Evolutionary conservation across 805 yeast species (phyloP).

Genomic region (Metschnikowia peoriensis): DNA sequence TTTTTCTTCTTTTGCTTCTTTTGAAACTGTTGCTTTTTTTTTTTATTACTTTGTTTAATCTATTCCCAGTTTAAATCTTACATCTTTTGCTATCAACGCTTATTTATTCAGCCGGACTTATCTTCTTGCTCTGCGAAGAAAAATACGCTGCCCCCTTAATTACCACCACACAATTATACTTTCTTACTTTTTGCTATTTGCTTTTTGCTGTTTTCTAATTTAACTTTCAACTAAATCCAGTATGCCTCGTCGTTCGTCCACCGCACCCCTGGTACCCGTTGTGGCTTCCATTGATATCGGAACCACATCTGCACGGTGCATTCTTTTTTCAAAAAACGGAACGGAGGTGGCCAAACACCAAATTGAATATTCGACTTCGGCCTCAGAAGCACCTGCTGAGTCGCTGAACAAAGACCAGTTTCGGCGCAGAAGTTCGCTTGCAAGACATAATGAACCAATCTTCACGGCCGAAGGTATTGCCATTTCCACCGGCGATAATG

Average conservation of each 20-base stretch:
- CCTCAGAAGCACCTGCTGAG: slow-evolving; percentile 49
- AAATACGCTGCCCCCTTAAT: neutral
- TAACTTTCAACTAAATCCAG: neutral
- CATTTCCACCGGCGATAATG: slow-evolving; percentile 53
- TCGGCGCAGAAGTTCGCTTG: slow-evolving; percentile 42
- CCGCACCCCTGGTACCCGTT: slow-evolving; percentile 40
- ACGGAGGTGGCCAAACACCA: slow-evolving; percentile 84
- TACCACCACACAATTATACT: neutral
- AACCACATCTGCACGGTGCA: slow-evolving; percentile 88
- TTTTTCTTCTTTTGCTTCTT: neutral
- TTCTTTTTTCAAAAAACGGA: slow-evolving; percentile 71
- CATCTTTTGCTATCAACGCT: neutral
- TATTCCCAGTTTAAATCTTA: too few species aligned
- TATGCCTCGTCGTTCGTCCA: slow-evolving; percentile 45
- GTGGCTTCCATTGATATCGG: slow-evolving; percentile 85
- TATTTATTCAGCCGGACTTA: neutral
- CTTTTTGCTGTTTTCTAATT: neutral
- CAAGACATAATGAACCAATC: slow-evolving; percentile 53
- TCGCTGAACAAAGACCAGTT: slow-evolving; percentile 44
- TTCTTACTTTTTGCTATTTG: too few species aligned
- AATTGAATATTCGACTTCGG: slow-evolving; percentile 81
- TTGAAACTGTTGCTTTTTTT: too few species aligned
- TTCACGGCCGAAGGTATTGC: slow-evolving; percentile 76
- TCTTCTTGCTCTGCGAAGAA: neutral
- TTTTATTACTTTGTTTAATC: too few species aligned